Evolutionary conservation across 306 rosid genomes (phyloP), one percentile per base, ranked within the genome.

Genomic region (Corylus avellana): DNA sequence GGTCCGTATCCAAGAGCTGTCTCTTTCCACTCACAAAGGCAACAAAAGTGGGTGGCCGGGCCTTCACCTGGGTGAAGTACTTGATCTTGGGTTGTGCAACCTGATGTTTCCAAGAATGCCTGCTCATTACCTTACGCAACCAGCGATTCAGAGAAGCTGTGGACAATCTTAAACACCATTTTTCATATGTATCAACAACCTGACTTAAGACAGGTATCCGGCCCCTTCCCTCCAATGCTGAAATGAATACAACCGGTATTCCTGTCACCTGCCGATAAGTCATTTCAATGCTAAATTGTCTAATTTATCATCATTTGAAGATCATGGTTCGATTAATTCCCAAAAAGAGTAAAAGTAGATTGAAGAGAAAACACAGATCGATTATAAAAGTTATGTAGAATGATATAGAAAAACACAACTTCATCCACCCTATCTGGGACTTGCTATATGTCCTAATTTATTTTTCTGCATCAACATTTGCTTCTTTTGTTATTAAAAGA

Each of bases 91-190:
- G 92, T 72, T 90, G 97, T 53, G 95, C 92, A 77, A 97, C 91
- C 87, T 90, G 97, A 85, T 92, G 97, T 85, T 91, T 94, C 98
- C 98, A 94, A 42, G 97, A 94, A 87, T 94, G 98, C 85, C 98
- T 87, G 89, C 98, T 90, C 97, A 95, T 75, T 71, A 89, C 98
- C 98, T 95, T 95, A 12, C 85, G 89, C 91, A 95, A 82, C 98
- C 98, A 95, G 70, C 98, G 96, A 87, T 95, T 95, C 42, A 95
- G 92, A 59, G 91, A 91, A 80, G 98, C 92, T 13, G 98, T 95
- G 53, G 97, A 76, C 85, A 92, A 85, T 74, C 98, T 81, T 68
- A 86, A 84, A 83, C 97, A 91, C 98, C 98, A 95, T 83, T 92
- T 95, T 83, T 90, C 90, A 8, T 92, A 95, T 17, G 94, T 91